Evolutionary conservation across 345 rosid genomes (phyloP), one percentile per base, ranked within the genome.

Genomic region (Limnanthes douglasii): DNA sequence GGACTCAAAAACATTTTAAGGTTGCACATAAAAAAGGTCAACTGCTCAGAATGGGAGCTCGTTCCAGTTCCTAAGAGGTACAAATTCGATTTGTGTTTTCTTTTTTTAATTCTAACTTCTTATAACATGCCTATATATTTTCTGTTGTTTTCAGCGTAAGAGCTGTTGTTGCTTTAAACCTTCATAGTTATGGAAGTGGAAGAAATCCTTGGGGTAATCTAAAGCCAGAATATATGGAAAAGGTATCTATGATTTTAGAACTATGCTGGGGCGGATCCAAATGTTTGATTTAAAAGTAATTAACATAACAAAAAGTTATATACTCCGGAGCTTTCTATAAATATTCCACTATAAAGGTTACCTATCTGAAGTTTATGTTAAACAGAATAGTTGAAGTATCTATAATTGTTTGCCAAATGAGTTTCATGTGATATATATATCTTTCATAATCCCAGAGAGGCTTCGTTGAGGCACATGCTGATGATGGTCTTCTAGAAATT

Each of bases 121-220:
- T 43, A 14, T 15, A 41, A 7, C n/a, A 34, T 31, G 25, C 18
- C 19, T 34, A 8, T 24, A 41, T n/a, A 10, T 15, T 34, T 46
- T 21, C 29, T 55, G 30, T 31, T 17, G 5, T 41, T 27, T 48
- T 18, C 54, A 92, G 96, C 53, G 77, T 92, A 17, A 70, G 99
- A 69, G 93, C 99, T 13, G 72, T 92, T 17, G 93, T 92, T 45
- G 85, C 71, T 45, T 58, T 92, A 53, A 85, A 92, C 66, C 90
- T 92, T 65, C 69, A 73, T 56, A 92, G 50, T 49, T 92, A 92
- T 41, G 99, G 74, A 33, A 85, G 96, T 60, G 99, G 99, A 45
- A 69, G 99, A 57, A 70, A 75, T 41, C 99, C 96, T 3, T 92
- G 96, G 99, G 99, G 94, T 18, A 65, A 57, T 49, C 68, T 85